Conservation (phyloP, 2,329 filamentous ascomycete genomes). For the Rhinocladiella mackenziei region DNA sequence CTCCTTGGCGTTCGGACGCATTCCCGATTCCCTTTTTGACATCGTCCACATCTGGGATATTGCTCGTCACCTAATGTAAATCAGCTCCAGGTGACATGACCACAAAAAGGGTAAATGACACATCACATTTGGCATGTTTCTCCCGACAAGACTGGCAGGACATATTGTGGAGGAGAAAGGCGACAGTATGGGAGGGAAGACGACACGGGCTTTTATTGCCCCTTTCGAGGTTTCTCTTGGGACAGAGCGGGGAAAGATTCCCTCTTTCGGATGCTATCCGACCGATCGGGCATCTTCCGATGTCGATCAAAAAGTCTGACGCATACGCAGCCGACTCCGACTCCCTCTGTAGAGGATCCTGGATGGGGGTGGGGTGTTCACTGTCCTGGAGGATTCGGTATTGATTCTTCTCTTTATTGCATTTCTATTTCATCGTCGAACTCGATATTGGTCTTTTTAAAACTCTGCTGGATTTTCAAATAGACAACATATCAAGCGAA, state of each 20-base stretch:
- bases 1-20: slow-evolving; percentile 4
- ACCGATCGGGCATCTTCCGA: slow-evolving; percentile 4
- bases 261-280: no score
- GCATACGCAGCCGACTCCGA: background rate
- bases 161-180: background rate
- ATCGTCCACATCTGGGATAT: slow-evolving; percentile 7
- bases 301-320: slow-evolving; percentile 2
- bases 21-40: slow-evolving; percentile 3
- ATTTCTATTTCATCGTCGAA: no score
- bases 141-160: slow-evolving; percentile 8
- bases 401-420: no score
- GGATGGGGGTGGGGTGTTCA: background rate
- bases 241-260: no score
- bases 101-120: background rate
- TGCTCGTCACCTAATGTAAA: slow-evolving; percentile 9
- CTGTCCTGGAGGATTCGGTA: no score
- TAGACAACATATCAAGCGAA: no score
- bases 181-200: slow-evolving; percentile 1
- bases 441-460: no score
- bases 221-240: background rate
- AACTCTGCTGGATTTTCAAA: background rate
- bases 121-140: slow-evolving; percentile 5
- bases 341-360: background rate
- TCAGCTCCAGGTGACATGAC: no score
- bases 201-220: no score